Percentiles rank a stretch among this genome's conserved stretches.
These are phyloP conservation scores for Parmelia sp. DNA, from an alignment of 495 filamentous ascomycete genomes.

Conservation along the genomic window DNA sequence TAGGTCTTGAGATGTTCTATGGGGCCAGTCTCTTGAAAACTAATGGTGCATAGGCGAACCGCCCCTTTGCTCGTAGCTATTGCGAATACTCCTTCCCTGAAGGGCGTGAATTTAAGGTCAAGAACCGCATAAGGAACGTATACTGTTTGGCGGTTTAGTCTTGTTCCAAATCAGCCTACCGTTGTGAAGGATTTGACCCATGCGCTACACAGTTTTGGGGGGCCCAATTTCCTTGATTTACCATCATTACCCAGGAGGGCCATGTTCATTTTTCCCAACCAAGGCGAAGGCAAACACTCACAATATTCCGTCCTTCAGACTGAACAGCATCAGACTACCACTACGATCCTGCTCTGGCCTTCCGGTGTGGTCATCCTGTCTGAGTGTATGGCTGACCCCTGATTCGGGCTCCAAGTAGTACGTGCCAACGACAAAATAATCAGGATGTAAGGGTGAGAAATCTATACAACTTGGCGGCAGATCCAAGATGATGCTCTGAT, in stretches of 20 bases:
- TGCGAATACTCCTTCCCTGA: conserved; percentile 49
- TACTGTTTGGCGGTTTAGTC: conserved; percentile 40
- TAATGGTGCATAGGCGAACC: conserved; percentile 55
- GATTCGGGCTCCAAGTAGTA: conserved; percentile 62
- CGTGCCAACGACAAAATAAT: conserved; percentile 76
- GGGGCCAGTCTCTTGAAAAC: conserved; percentile 11
- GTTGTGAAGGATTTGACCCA: neutral
- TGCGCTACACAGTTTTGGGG: neutral
- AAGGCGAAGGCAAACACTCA: conserved; percentile 1
- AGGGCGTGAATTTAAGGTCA: conserved; percentile 75
- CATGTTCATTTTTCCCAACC: neutral
- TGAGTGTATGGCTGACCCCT: conserved; percentile 25
- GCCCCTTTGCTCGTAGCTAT: conserved; percentile 68
- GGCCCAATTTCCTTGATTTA: neutral
- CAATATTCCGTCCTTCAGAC: conserved; percentile 31
- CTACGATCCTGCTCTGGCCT: conserved; percentile 51
- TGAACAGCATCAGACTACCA: conserved; percentile 66
- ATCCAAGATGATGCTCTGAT: conserved; percentile 30
- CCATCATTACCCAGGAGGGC: neutral
- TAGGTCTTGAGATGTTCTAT: conserved; percentile 30
- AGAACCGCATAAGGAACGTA: conserved; percentile 65
- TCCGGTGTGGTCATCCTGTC: conserved; percentile 24
- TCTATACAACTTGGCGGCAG: conserved; percentile 79
- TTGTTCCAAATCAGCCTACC: conserved; percentile 9
- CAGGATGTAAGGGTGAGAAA: conserved; percentile 59